Evolutionary conservation across 23 red algal genomes (phyloP).

Genomic region (Gracilaria gracilis): DNA sequence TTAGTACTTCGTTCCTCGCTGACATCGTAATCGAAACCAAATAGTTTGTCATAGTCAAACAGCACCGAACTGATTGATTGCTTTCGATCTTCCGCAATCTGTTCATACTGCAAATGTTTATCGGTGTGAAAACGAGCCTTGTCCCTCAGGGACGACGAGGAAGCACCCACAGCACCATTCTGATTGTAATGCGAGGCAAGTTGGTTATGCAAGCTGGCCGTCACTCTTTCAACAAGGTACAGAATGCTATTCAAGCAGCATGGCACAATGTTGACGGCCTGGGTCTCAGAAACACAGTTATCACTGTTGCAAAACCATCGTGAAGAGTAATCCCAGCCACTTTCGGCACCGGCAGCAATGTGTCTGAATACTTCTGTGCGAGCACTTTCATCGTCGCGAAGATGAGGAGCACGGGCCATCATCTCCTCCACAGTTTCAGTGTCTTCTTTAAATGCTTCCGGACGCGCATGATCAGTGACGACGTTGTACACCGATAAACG

Average conservation of each 20-base stretch:
- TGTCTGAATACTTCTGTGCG: slow-evolving; percentile 42
- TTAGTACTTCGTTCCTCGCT: slow-evolving; percentile 1
- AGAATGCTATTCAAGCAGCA: slow-evolving; percentile 89
- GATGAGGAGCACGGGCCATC: neutral
- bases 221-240: slow-evolving; percentile 52
- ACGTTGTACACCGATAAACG: slow-evolving; percentile 37
- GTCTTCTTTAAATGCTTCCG: slow-evolving; percentile 85
- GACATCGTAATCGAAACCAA: slow-evolving; percentile 88
- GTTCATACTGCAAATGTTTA: slow-evolving; percentile 25
- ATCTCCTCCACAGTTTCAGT: slow-evolving; percentile 19
- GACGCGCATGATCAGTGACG: slow-evolving; percentile 63
- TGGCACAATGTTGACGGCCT: slow-evolving; percentile 76
- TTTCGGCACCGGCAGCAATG: slow-evolving; percentile 89
- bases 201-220: slow-evolving; percentile 54
- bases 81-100: slow-evolving; percentile 26
- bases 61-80: slow-evolving; percentile 57
- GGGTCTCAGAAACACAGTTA: slow-evolving; percentile 32
- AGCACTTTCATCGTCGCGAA: neutral
- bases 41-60: slow-evolving; percentile 47
- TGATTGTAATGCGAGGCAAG: neutral
- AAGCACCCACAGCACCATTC: too few relatives aligned
- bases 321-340: slow-evolving; percentile 95
- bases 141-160: neutral
- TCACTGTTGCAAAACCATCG: slow-evolving; percentile 73
- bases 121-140: slow-evolving; percentile 38